Evolutionary conservation across 495 filamentous ascomycete genomes (phyloP), one percentile per base, ranked within the genome.

Genomic region (Xylaria curta): DNA sequence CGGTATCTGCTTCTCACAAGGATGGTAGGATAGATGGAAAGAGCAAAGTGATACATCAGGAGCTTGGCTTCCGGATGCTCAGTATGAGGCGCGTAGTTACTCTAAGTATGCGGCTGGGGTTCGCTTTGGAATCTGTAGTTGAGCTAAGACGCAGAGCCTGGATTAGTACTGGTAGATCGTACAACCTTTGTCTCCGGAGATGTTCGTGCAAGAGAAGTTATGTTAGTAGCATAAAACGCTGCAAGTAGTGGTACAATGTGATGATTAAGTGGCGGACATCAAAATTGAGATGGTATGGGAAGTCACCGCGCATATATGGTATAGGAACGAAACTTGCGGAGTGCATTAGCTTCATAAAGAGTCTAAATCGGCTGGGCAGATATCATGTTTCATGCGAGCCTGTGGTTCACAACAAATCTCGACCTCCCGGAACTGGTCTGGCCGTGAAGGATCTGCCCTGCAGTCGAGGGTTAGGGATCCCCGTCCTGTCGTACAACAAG

Each of bases 391-490:
- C 44, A 42, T 66, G 63, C 28, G 47, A 66, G 47, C 28, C 47
- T 42, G 46, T 7, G 63, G 63, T 44, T 66, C 40, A 28, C 44
- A 28, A 54, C 3, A 42, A 31, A 66, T 31, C 58, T 60, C 33
- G 46, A 66, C 63, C 63, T 67, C 49, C 33, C 65, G 65, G 49
- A 51, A 69, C 44, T 69, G 67, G 42, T 44, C 56, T 69, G 42
- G 54, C 65, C 49, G 65, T 56, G 47, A 56, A 66, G 64, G 65
- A 67, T 67, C 65, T 67, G 65, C 65, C 65, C 65, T 67, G 65
- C 65, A 67, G 65, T 33, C 44, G 28, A 67, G 65, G 63, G 63
- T 53, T 46, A 66, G 63, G 49, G 65, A 66, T 63, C 68, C 59
- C 68, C 68, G 68, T 70, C 59, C 42, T 28, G 59, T 53, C 42